Evolutionary conservation across 2,329 filamentous ascomycete species (phyloP).

Genomic region (Clarireedia homoeocarpa): DNA sequence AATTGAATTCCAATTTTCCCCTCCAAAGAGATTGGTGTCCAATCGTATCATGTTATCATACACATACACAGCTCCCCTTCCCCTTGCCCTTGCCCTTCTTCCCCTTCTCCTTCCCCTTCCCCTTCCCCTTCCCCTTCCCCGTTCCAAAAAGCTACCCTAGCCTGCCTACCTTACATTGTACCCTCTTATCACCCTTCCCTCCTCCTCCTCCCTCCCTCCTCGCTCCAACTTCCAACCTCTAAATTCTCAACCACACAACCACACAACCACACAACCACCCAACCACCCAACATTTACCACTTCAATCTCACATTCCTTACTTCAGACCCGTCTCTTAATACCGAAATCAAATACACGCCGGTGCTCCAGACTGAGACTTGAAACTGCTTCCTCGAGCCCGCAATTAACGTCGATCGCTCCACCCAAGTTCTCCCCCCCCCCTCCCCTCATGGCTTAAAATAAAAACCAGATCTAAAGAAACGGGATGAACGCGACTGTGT

Average conservation of each 20-base stretch:
- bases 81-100: background rate
- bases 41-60: background rate
- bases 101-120: background rate
- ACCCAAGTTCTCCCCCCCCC: background rate
- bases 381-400: background rate
- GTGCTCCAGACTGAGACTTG: background rate
- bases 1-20: background rate
- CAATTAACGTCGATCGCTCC: background rate
- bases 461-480: background rate
- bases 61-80: background rate
- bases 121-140: background rate
- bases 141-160: no score
- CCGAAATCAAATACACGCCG: background rate
- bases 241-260: background rate
- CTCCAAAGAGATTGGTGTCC: background rate
- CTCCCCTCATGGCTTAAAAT: background rate
- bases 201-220: background rate
- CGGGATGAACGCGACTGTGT: background rate
- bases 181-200: background rate
- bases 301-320: constrained; percentile 7
- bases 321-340: background rate
- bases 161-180: background rate
- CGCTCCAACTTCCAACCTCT: background rate
- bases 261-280: background rate
- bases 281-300: background rate